phyloP scores from a whole-genome alignment of 2,329 filamentous ascomycete genomes.

The Trichoderma sp. region DNA sequence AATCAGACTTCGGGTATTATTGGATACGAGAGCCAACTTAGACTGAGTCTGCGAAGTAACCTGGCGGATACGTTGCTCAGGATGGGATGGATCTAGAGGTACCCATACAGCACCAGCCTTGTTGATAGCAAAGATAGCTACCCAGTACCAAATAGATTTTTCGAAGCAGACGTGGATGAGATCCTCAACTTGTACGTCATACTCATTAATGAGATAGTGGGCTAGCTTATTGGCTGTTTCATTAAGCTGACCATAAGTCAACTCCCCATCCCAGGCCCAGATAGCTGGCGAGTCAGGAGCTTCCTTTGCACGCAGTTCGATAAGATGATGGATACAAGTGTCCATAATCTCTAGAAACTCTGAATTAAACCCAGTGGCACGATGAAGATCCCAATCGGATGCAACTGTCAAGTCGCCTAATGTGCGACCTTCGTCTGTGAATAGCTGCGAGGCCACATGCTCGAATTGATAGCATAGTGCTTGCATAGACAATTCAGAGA shows the following conservation, averaged over 20 bases:
- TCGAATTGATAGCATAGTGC: conserved; percentile 10
- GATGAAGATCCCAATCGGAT: conserved; percentile 11
- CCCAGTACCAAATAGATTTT: conserved; percentile 25
- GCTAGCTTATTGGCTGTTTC: not conserved
- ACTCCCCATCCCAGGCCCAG: conserved; percentile 25
- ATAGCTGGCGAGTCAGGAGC: conserved; percentile 14
- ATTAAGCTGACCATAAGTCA: conserved; percentile 25
- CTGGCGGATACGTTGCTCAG: not conserved
- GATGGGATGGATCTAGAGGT: conserved; percentile 14
- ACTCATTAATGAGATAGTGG: not conserved
- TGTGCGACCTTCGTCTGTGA: not conserved
- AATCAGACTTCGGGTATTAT: not conserved
- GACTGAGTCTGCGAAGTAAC: not conserved
- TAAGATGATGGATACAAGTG: conserved; percentile 6
- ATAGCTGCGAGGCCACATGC: conserved; percentile 5
- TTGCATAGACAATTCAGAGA: conserved; percentile 3
- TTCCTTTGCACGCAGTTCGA: not conserved
- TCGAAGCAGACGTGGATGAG: conserved; percentile 22
- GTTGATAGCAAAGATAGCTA: conserved; percentile 29
- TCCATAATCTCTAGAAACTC: not conserved
- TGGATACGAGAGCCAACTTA: not conserved
- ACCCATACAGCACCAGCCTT: conserved; percentile 27
- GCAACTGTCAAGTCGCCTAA: not conserved
- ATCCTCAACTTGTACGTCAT: conserved; percentile 27
- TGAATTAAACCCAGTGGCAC: not conserved